Evolutionary conservation across 2,329 filamentous ascomycete species (phyloP), one percentile per base, ranked within the genome.

Genomic region (Aspergillus luchuensis): DNA sequence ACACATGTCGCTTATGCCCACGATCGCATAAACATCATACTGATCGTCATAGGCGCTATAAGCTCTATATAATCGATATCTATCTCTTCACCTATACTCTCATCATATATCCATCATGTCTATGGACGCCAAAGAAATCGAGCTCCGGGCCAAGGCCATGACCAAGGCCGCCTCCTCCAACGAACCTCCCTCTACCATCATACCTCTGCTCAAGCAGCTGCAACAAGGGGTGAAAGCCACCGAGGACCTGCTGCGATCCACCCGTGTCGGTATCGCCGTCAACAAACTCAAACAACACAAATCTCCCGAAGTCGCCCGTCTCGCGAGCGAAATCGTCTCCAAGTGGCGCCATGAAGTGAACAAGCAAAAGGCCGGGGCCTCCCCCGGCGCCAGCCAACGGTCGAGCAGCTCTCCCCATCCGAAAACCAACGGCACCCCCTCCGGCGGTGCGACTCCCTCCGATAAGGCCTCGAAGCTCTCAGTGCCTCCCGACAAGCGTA

Each of bases 231-330:
- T 94, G 38, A 85, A 86, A 50, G 91, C 93, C 8, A 95, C 91
- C 2, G 95, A 99, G 79, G 92, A 97, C 68, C 85, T 97, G 69
- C 82, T 99, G 66, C 88, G 94, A 72, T 90, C 90, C 45, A 98
- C 94, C n/a, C 91, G 90, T 69, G 94, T 96, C 55, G 95, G 95
- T 69, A 89, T 97, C 66, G 87, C 90, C 54, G 91, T 98, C 64
- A 94, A 93, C 76, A 94, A 92, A 75, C 86, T 90, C 62, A 92
- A 96, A 76, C 77, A 87, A 59, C 90, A 96, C 81, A 92, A 91
- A 76, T 87, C 93, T 47, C 80, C 83, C 2, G 81, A 83, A 51
- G 89, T 98, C 68, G 88, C 89, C 50, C 85, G 87, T 55, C 82
- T 91, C 47, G 92, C 95, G 3, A 84, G 85, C 61, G 91, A 93